These are phyloP conservation scores for Aspergillus asperescens DNA, from an alignment of 495 filamentous ascomycete genomes.

Conservation along the genomic window DNA sequence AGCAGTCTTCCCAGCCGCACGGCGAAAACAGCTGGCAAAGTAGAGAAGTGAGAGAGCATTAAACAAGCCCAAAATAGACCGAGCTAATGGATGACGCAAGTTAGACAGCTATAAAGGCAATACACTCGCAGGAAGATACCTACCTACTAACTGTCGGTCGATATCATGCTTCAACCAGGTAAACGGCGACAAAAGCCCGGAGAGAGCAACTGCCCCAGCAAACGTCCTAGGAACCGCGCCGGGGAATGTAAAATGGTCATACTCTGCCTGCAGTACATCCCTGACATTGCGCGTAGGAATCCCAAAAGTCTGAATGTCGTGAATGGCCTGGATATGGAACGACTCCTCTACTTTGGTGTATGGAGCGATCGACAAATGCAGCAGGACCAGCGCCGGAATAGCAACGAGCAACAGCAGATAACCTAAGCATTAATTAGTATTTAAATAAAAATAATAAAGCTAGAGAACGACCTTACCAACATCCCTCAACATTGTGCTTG, in stretches of 20 bases:
- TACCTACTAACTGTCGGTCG: conserved; percentile 52
- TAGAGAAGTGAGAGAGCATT: conserved; percentile 64
- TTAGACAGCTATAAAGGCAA: not conserved
- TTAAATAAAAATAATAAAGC: not conserved
- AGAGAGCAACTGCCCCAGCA: conserved; percentile 68
- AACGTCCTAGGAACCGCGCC: conserved; percentile 90
- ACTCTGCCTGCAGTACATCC: conserved; percentile 46
- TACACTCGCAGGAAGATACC: not conserved
- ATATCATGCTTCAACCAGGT: conserved; percentile 38
- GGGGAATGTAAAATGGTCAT: conserved; percentile 90
- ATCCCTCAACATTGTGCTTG: conserved; percentile 17
- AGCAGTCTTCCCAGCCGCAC: conserved; percentile 61
- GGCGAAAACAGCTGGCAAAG: conserved; percentile 58
- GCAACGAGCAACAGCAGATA: conserved; percentile 43
- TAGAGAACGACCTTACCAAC: conserved; percentile 10
- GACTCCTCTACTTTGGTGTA: conserved; percentile 99
- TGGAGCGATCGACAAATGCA: conserved; percentile 74
- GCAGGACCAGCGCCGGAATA: conserved; percentile 61
- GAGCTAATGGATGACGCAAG: conserved; percentile 42
- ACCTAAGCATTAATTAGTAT: conserved; percentile 6
- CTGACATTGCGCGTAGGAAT: conserved; percentile 55
- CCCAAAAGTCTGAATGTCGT: conserved; percentile 81
- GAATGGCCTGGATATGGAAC: conserved; percentile 92
- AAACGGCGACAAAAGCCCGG: conserved; percentile 62
- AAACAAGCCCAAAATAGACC: conserved; percentile 70